Conservation (phyloP, 495 filamentous ascomycete genomes). For the Neurospora sublineolata region DNA sequence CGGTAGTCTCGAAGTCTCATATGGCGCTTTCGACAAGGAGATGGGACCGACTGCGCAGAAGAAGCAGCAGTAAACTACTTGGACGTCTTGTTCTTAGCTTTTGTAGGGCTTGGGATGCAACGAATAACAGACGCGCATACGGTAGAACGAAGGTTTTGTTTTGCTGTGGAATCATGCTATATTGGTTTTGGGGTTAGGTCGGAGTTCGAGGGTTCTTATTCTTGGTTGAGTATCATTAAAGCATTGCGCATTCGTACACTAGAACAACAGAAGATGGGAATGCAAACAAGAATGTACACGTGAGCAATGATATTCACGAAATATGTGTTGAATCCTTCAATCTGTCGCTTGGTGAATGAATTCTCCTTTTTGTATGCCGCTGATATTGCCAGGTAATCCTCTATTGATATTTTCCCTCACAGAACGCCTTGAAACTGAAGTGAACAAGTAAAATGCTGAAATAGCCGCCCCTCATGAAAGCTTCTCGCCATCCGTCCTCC, state of each 20-base stretch:
- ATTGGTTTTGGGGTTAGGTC: neutral
- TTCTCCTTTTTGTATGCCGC: neutral
- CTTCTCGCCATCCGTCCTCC: neutral
- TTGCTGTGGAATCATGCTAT: neutral
- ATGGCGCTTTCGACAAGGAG: slow-evolving; percentile 93
- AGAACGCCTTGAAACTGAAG: slow-evolving; percentile 1
- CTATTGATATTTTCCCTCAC: neutral
- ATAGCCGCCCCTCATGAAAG: neutral
- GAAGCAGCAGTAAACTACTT: slow-evolving; percentile 51
- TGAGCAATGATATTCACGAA: neutral
- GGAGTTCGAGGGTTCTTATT: neutral
- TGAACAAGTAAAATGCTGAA: neutral
- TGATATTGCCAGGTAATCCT: neutral
- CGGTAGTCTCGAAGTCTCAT: slow-evolving; percentile 71
- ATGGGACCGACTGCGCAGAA: slow-evolving; percentile 78
- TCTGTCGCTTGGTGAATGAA: neutral
- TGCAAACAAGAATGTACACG: neutral
- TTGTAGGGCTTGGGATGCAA: neutral
- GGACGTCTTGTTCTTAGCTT: neutral
- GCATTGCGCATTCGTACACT: neutral
- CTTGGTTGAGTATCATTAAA: neutral
- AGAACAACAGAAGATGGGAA: neutral
- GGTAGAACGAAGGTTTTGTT: neutral
- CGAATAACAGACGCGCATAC: neutral
- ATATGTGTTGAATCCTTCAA: neutral